Percentiles rank a stretch among this genome's conserved stretches.
Evolutionary conservation across 768 basidiomycete species (phyloP).

Genomic region (Mycena belliarum): DNA sequence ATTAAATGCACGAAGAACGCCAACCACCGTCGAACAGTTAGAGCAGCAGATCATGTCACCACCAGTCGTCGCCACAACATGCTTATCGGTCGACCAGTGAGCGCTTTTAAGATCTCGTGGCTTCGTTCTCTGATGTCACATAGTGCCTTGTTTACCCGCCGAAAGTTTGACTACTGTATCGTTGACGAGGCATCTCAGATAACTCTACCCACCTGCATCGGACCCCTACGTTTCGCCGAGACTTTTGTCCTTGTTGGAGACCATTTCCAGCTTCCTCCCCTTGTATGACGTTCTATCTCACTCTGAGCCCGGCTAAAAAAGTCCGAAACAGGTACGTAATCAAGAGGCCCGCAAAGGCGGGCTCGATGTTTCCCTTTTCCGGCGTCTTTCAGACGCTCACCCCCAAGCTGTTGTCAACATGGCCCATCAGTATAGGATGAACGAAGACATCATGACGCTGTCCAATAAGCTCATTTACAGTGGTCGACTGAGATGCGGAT

Average conservation of each 20-base stretch:
- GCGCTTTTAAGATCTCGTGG: constrained; percentile 29
- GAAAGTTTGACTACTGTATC: constrained; percentile 94
- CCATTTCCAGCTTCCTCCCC: constrained; percentile 94
- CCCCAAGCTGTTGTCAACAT: constrained; percentile 85
- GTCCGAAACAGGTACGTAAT: constrained; percentile 70
- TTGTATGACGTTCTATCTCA: constrained; percentile 50
- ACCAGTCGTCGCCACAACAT: constrained; percentile 95
- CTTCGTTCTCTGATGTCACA: background rate
- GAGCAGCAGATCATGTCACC: constrained; percentile 84
- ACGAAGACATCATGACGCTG: constrained; percentile 90
- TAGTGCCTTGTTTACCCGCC: constrained; percentile 81
- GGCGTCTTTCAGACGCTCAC: constrained; percentile 84
- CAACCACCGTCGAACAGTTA: constrained; percentile 77
- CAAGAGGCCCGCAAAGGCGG: constrained; percentile 79
- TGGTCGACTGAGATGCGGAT: constrained; percentile 77
- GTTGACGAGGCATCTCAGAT: constrained; percentile 99
- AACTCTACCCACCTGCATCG: constrained; percentile 92
- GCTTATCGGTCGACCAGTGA: constrained; percentile 91
- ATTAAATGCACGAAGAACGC: constrained; percentile 51
- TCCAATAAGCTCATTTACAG: constrained; percentile 87
- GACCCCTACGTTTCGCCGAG: constrained; percentile 87
- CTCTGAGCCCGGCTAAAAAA: background rate
- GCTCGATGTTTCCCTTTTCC: constrained; percentile 87
- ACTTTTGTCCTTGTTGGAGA: constrained; percentile 95
- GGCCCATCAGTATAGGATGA: constrained; percentile 93